Base-by-base conservation (phyloP, 345 rosid genomes). In the Toxicodendron radicans region DNA sequence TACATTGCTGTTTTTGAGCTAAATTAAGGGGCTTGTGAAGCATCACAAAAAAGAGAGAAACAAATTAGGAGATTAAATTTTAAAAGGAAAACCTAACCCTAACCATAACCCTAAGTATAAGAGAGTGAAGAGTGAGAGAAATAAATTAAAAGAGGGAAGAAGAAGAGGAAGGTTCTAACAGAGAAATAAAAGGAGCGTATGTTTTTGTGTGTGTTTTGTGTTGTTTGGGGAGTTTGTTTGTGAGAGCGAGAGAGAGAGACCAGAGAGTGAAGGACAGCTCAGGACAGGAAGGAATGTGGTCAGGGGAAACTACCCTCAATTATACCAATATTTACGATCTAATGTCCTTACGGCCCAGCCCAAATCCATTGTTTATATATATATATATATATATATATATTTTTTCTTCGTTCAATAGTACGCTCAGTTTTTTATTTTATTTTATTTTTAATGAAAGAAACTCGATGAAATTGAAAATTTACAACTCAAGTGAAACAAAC, bases 1-100 rank as follows among this genome's bases (percentile, higher is more conserved):
- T 85, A 90, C 95, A 92, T 92, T 82, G 90, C 66, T 24, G 48
- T 67, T 61, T 72, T 16, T 17, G 57, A 63, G 54, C 20, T 35
- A 46, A 5, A 70, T 33, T 30, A 2, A 49, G 9, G 51, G 62
- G 67, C 66, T 13, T 49, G 30, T 10, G 83, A 80, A 84, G 82
- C 84, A 87, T 84, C 72, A 78, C 74, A 75, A 62, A 54, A 56
- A 60, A 12, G 38, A 16, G 52, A 64, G 1, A 51, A 18, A 4
- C 54, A 9, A 24, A 43, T 60, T 48, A 69, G 63, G 71, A 48
- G 68, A 32, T 33, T 38, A 38, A 38, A 38, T 5, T 38, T 21
- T 30, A 13, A 4, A 23, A 20, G 1, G 20, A 66, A 27, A 27
- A 27, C 30, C 30, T 2, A 27, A 27, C 30, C 30, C 30, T 27